These are phyloP conservation scores for Lactifluus pinguis DNA, from an alignment of 768 basidiomycete species.

Conservation along the genomic window DNA sequence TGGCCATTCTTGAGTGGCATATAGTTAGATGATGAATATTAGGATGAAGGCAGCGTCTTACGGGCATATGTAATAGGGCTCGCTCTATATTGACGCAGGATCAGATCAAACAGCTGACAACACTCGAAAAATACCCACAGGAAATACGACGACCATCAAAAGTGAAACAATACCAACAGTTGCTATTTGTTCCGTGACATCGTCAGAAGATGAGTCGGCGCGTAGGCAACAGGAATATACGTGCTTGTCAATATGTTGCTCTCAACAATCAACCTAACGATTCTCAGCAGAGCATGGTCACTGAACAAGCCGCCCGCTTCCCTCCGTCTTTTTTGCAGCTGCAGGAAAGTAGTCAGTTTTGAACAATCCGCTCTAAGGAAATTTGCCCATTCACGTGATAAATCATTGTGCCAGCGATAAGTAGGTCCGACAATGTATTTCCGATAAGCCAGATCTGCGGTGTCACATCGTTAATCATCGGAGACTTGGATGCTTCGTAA, in stretches of 20 bases:
- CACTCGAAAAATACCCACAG: background rate
- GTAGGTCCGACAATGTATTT: background rate
- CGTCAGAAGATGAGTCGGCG: background rate
- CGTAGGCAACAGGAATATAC: background rate
- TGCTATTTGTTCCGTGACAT: background rate
- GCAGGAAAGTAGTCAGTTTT: background rate
- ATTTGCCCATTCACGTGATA: background rate
- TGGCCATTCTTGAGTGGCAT: background rate
- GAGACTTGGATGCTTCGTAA: background rate
- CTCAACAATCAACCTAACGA: constrained; percentile 23
- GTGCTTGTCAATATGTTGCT: constrained; percentile 20
- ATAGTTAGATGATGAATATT: background rate
- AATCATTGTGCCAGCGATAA: constrained; percentile 1
- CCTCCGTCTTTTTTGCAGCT: background rate
- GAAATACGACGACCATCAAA: background rate
- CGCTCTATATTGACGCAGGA: background rate
- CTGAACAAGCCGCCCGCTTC: background rate
- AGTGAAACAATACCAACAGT: background rate
- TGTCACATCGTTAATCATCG: background rate
- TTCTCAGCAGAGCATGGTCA: too few relatives aligned
- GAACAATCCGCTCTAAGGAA: background rate
- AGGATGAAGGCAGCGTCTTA: background rate
- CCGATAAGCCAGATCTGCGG: constrained; percentile 2
- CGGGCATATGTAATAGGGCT: constrained; percentile 9
- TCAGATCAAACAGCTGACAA: background rate